phyloP scores from a whole-genome alignment of 78 protist genomes.

The Emiliania huxleyi region DNA sequence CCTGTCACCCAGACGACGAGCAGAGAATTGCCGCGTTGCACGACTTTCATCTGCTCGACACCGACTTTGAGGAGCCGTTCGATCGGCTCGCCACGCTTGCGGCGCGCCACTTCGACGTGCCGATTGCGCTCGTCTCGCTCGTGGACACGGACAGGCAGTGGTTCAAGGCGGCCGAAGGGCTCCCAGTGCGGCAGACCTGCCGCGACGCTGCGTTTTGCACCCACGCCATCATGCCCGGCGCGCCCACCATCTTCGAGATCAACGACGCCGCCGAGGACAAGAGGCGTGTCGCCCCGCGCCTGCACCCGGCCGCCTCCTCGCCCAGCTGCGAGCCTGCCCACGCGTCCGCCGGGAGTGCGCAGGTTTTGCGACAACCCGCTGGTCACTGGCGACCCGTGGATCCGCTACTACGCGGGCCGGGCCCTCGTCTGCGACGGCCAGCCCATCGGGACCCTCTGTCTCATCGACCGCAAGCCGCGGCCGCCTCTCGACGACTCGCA shows the following conservation, averaged over 20 bases:
- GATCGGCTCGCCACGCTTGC: not conserved
- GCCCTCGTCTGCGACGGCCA: not conserved
- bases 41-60: not conserved
- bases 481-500: not conserved
- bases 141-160: not conserved
- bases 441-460: not conserved
- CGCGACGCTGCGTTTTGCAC: not conserved
- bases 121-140: not conserved
- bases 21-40: no score
- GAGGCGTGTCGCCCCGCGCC: not conserved
- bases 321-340: not conserved
- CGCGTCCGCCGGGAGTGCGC: not conserved
- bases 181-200: not conserved
- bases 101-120: not conserved
- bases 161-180: not conserved
- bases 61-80: not conserved
- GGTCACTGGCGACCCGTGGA: not conserved
- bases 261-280: not conserved
- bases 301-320: not conserved
- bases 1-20: no score
- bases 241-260: not conserved
- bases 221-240: not conserved
- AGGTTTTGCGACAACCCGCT: not conserved
- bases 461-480: not conserved
- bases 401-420: conserved; percentile 7